phyloP scores from a whole-genome alignment of 2,329 filamentous ascomycete genomes.

The Colletotrichum neosansevieriae region DNA sequence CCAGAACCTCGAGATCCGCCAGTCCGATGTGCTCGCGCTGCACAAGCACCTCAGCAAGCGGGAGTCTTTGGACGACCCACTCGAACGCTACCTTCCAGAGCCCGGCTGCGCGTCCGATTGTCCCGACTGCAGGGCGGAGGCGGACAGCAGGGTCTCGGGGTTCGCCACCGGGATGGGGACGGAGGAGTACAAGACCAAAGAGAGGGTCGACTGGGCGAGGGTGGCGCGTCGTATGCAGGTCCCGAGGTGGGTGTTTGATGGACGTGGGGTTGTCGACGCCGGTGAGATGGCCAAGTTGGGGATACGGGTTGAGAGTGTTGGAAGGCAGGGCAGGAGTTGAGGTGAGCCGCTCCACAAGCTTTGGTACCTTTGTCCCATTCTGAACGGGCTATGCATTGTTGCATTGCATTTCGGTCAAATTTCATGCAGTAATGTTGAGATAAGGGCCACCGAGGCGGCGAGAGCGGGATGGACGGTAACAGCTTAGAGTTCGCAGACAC shows the following conservation, averaged over 20 bases:
- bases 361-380: not conserved
- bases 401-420: no score
- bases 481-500: no score
- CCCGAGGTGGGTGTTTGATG: slow-evolving; percentile 69
- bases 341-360: not conserved
- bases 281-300: slow-evolving; percentile 62
- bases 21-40: slow-evolving; percentile 61
- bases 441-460: no score
- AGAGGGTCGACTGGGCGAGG: slow-evolving; percentile 64
- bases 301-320: slow-evolving; percentile 65
- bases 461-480: no score
- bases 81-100: slow-evolving; percentile 58
- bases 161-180: slow-evolving; percentile 56
- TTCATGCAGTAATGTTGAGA: no score
- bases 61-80: slow-evolving; percentile 53
- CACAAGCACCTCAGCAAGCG: slow-evolving; percentile 55
- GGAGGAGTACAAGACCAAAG: slow-evolving; percentile 60
- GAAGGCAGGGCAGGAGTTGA: slow-evolving; percentile 51
- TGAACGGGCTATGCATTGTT: no score
- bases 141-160: slow-evolving; percentile 52
- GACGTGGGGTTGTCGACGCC: slow-evolving; percentile 65
- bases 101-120: slow-evolving; percentile 60
- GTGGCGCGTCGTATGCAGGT: slow-evolving; percentile 63
- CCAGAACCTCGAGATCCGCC: slow-evolving; percentile 48
- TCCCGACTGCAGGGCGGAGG: slow-evolving; percentile 62